These are phyloP conservation scores for Terana coerulea DNA, from an alignment of 768 basidiomycete species.

Conservation along the genomic window DNA sequence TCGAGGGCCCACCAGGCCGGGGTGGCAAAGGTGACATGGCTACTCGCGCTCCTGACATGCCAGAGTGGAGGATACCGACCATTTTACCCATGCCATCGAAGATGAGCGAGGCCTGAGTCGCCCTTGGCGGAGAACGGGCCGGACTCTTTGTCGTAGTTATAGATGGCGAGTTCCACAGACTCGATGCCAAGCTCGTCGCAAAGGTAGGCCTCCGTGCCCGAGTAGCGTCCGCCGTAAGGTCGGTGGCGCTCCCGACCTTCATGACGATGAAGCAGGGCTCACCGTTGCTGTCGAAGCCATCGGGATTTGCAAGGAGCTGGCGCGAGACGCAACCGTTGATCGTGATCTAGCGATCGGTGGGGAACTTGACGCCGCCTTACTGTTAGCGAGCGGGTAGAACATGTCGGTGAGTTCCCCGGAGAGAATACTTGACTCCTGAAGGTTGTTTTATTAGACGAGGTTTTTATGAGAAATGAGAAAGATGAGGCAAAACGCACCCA, in stretches of 20 bases:
- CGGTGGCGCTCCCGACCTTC: slow-evolving; percentile 34
- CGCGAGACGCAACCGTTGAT: slow-evolving; percentile 23
- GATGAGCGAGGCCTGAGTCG: slow-evolving; percentile 40
- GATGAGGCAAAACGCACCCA: slow-evolving; percentile 20
- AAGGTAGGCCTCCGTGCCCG: slow-evolving; percentile 33
- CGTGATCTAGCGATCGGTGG: slow-evolving; percentile 27
- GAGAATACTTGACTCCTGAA: slow-evolving; percentile 27
- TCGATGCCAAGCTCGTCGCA: slow-evolving; percentile 21
- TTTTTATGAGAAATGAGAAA: slow-evolving; percentile 4
- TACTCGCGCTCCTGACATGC: slow-evolving; percentile 17
- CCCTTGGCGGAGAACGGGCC: slow-evolving; percentile 34
- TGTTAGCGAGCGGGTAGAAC: slow-evolving; percentile 21
- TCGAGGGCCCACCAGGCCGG: slow-evolving; percentile 24
- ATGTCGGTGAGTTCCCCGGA: slow-evolving; percentile 19
- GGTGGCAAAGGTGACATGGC: slow-evolving; percentile 25
- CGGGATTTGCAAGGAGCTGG: slow-evolving; percentile 28
- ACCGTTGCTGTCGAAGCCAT: slow-evolving; percentile 27
- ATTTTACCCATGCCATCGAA: slow-evolving; percentile 27
- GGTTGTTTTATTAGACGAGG: slow-evolving; percentile 17
- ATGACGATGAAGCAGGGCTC: slow-evolving; percentile 29
- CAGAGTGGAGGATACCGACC: slow-evolving; percentile 25
- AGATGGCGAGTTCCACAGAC: slow-evolving; percentile 33
- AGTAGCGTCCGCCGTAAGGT: slow-evolving; percentile 33
- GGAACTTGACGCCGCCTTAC: slow-evolving; percentile 24
- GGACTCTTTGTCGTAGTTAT: slow-evolving; percentile 29